Evolutionary conservation across 306 rosid species (phyloP).

Genomic region (Vachellia collinsii): DNA sequence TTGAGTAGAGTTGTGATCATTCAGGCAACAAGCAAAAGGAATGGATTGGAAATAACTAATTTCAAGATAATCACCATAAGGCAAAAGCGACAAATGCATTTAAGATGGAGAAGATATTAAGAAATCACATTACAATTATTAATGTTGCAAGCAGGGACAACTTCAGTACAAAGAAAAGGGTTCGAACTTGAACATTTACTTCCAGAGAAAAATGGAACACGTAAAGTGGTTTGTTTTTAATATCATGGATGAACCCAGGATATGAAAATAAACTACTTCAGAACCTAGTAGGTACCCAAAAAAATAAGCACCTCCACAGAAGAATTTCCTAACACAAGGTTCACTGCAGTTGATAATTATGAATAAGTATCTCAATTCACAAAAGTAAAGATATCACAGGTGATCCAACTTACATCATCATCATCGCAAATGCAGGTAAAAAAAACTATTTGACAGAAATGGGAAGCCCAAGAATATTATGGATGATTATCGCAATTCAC

Average conservation of each 20-base stretch:
- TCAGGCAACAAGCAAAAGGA: neutral
- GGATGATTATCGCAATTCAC: neutral
- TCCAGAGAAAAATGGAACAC: neutral
- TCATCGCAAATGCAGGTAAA: constrained; percentile 15
- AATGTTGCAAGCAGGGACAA: neutral
- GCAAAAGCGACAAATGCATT: constrained; percentile 6
- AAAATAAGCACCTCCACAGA: neutral
- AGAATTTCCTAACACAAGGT: constrained; percentile 21
- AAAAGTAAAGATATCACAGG: neutral
- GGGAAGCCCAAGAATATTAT: neutral
- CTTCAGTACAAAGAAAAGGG: neutral
- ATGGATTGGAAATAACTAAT: constrained; percentile 7
- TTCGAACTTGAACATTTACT: neutral
- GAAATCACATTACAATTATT: neutral
- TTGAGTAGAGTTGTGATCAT: neutral
- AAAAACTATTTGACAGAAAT: neutral
- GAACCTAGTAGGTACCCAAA: constrained; percentile 8
- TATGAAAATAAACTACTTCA: constrained; percentile 9
- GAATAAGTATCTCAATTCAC: neutral
- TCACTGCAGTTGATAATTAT: neutral
- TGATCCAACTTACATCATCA: neutral
- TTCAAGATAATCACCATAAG: constrained; percentile 18
- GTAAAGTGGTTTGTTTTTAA: neutral
- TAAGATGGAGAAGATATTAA: neutral
- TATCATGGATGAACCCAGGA: neutral